A percentile compares a stretch with the other conserved stretches of the same genome.
phyloP scores from a whole-genome alignment of 352 stramenopile species.

The Elongisporangium anandrum region DNA sequence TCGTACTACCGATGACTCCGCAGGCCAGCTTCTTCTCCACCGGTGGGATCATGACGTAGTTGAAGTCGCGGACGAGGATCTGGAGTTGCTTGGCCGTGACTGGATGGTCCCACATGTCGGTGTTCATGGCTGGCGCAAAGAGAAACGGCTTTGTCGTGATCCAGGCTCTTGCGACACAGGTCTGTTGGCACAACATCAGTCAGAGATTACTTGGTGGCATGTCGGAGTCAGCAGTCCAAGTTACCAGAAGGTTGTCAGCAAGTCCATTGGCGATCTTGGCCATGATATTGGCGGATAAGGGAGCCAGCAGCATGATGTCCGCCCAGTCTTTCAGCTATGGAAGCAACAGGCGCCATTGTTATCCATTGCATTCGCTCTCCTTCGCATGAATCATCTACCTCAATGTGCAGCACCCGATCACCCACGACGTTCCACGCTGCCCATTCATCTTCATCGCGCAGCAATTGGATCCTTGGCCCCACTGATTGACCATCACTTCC shows the following conservation, averaged over 20 bases:
- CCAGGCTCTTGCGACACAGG: conserved; percentile 91
- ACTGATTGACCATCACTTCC: no score
- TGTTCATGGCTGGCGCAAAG: conserved; percentile 97
- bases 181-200: conserved; percentile 31
- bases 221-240: no score
- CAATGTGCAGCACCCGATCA: conserved; percentile 85
- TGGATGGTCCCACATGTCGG: conserved; percentile 96
- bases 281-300: conserved; percentile 89
- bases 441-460: conserved; percentile 85
- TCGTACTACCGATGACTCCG: conserved; percentile 82
- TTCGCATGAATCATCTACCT: conserved; percentile 32
- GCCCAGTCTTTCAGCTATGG: conserved; percentile 93
- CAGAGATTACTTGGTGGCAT: no score
- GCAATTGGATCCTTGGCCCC: conserved; percentile 25
- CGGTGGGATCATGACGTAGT: conserved; percentile 82
- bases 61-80: conserved; percentile 41
- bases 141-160: conserved; percentile 91
- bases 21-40: conserved; percentile 93
- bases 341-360: neutral
- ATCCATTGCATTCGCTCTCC: conserved; percentile 2
- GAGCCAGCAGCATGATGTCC: conserved; percentile 87
- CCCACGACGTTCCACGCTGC: conserved; percentile 67
- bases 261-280: conserved; percentile 91
- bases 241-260: conserved; percentile 93
- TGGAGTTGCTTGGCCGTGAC: conserved; percentile 82